Evolutionary conservation across 352 stramenopile species (phyloP).

Genomic region (Aphanomyces stellatus): DNA sequence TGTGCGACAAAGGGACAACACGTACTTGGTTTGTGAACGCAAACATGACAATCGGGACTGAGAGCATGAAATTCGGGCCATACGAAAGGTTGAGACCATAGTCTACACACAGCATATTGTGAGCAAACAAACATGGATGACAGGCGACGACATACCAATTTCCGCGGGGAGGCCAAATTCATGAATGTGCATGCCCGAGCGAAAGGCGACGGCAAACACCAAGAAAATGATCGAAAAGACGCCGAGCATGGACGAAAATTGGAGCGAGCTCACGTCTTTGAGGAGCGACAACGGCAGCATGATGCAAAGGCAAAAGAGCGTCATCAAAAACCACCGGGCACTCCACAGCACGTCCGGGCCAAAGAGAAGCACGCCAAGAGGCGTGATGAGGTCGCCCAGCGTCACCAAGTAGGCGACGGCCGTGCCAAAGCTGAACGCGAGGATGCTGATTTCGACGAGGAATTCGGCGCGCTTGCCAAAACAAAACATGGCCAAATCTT

Average conservation of each 20-base stretch:
- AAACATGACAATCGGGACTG: constrained; percentile 84
- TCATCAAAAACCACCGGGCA: constrained; percentile 74
- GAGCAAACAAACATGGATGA: background rate
- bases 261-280: constrained; percentile 76
- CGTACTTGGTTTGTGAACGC: constrained; percentile 78
- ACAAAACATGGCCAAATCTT: constrained; percentile 75
- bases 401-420: constrained; percentile 78
- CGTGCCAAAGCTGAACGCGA: constrained; percentile 82
- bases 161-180: constrained; percentile 47
- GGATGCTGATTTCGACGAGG: constrained; percentile 79
- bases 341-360: constrained; percentile 44
- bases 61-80: constrained; percentile 75
- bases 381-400: constrained; percentile 71
- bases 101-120: constrained; percentile 19
- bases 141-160: constrained; percentile 25
- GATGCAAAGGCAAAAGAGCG: constrained; percentile 57
- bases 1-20: background rate
- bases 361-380: constrained; percentile 65
- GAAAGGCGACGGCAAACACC: constrained; percentile 65
- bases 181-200: constrained; percentile 61
- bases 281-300: constrained; percentile 78
- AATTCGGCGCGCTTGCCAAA: constrained; percentile 77
- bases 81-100: constrained; percentile 62
- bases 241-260: constrained; percentile 78
- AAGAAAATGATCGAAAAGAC: constrained; percentile 82